phyloP scores from a whole-genome alignment of 2,329 filamentous ascomycete genomes.

The Claviceps lovelessii region DNA sequence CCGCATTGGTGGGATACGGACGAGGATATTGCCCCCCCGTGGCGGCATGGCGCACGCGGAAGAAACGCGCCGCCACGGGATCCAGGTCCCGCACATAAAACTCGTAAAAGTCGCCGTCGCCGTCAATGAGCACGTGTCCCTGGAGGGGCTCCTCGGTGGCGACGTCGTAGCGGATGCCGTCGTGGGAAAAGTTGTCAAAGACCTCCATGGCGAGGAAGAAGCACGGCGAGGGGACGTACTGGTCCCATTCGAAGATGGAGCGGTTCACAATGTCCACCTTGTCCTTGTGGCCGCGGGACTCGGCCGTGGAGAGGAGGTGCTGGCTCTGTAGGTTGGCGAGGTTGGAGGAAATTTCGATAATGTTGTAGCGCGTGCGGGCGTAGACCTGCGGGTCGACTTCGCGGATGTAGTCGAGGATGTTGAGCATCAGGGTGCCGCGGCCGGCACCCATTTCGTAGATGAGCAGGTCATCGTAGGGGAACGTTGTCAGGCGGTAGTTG shows the following conservation, averaged over 20 bases:
- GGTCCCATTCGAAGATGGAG: conserved; percentile 88
- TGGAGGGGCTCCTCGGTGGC: conserved; percentile 71
- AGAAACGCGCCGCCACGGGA: conserved; percentile 65
- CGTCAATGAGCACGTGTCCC: conserved; percentile 75
- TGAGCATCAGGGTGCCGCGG: conserved; percentile 94
- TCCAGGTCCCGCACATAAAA: conserved; percentile 77
- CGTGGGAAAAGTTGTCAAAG: conserved; percentile 96
- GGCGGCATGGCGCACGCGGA: conserved; percentile 72
- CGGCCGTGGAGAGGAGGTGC: conserved; percentile 51
- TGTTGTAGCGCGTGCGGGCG: conserved; percentile 78
- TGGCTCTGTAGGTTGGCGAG: conserved; percentile 65
- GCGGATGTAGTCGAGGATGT: conserved; percentile 92
- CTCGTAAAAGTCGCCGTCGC: conserved; percentile 79
- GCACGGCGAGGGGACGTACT: conserved; percentile 78
- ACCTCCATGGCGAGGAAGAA: conserved; percentile 98
- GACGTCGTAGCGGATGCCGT: conserved; percentile 80
- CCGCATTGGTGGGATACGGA: conserved; percentile 38
- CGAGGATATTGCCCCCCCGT: conserved; percentile 48
- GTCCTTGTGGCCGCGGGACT: conserved; percentile 59
- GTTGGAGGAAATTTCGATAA: conserved; percentile 84
- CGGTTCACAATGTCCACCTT: conserved; percentile 91
- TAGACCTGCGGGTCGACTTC: conserved; percentile 84
- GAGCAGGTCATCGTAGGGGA: conserved; percentile 90
- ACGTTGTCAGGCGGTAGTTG: conserved; percentile 89
- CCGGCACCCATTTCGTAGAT: conserved; percentile 99